phyloP scores from a whole-genome alignment of 2,329 filamentous ascomycete species.

The Blastomyces emzantsi region DNA sequence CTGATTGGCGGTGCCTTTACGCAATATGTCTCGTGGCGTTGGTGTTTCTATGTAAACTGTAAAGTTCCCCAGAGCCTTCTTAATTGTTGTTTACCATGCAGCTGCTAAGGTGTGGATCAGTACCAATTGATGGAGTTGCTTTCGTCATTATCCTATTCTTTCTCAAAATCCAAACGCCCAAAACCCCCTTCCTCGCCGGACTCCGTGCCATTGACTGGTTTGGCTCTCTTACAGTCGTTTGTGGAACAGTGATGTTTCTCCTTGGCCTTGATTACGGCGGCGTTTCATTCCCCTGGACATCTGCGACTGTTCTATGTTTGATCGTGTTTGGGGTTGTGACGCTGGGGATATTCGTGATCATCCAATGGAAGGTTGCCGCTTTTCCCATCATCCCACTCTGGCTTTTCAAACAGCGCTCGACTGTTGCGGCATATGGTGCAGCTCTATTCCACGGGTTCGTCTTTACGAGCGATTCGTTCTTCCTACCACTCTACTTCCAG shows the following conservation, averaged over 20 bases:
- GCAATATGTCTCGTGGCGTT: slow-evolving; percentile 50
- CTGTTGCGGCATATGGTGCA: slow-evolving; percentile 54
- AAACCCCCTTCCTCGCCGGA: slow-evolving; percentile 49
- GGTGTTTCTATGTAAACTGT: slow-evolving; percentile 53
- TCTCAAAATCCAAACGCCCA: slow-evolving; percentile 52
- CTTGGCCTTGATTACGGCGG: slow-evolving; percentile 80
- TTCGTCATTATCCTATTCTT: slow-evolving; percentile 51
- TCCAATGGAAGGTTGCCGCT: slow-evolving; percentile 62
- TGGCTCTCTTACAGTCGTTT: slow-evolving; percentile 55
- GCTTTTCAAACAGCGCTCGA: slow-evolving; percentile 58
- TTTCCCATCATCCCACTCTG: slow-evolving; percentile 69
- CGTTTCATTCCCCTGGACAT: slow-evolving; percentile 62
- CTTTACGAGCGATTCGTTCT: slow-evolving; percentile 70
- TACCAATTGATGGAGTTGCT: slow-evolving; percentile 52
- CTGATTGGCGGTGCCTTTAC: slow-evolving; percentile 55
- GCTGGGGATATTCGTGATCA: slow-evolving; percentile 57
- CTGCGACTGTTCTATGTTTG: slow-evolving; percentile 64
- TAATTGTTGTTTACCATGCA: not conserved
- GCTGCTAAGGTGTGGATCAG: slow-evolving; percentile 17
- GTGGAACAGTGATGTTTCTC: slow-evolving; percentile 74
- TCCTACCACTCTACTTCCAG: slow-evolving; percentile 77
- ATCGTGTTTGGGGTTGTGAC: slow-evolving; percentile 61
- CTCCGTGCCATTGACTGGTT: slow-evolving; percentile 55
- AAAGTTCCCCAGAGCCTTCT: slow-evolving; percentile 25
- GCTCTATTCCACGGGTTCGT: slow-evolving; percentile 66